Percentiles rank a stretch among this genome's conserved stretches.
phyloP scores from a whole-genome alignment of 129 eudicot species.

The Tanacetum coccineum region DNA sequence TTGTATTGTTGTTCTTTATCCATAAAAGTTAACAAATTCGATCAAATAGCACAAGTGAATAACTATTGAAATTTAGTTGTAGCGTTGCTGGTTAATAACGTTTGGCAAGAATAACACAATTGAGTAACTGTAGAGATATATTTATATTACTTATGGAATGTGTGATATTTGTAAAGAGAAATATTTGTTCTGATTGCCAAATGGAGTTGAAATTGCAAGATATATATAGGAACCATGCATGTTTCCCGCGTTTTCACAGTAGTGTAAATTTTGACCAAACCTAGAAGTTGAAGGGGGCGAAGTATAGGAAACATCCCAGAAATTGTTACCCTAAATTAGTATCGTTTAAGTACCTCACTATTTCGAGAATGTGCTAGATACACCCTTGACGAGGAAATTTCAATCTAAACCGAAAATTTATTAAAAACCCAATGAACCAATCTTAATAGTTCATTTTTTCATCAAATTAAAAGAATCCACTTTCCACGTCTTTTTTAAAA shows the following conservation, averaged over 20 bases:
- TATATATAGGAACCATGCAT: neutral
- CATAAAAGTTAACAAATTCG: conserved; percentile 13
- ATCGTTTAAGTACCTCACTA: neutral
- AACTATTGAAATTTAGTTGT: conserved; percentile 3
- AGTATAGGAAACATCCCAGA: conserved; percentile 23
- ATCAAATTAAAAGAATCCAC: too few relatives aligned
- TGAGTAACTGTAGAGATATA: neutral
- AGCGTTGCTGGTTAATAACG: neutral
- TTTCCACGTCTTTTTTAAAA: too few relatives aligned
- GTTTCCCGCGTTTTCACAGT: conserved; percentile 16
- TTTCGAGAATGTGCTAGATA: neutral
- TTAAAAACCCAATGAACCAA: too few relatives aligned
- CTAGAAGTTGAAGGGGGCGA: conserved; percentile 13
- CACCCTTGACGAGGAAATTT: too few relatives aligned
- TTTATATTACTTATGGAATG: neutral
- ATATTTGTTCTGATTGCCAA: neutral
- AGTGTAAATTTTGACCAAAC: conserved; percentile 16
- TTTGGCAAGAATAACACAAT: conserved; percentile 2
- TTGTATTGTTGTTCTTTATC: conserved; percentile 42
- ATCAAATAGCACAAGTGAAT: conserved; percentile 12
- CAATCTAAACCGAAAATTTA: too few relatives aligned
- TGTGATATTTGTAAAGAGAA: neutral
- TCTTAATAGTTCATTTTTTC: too few relatives aligned
- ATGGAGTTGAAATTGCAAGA: neutral
- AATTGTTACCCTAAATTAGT: neutral